Conservation (phyloP, 768 basidiomycete genomes). For the Russula olivacea region DNA sequence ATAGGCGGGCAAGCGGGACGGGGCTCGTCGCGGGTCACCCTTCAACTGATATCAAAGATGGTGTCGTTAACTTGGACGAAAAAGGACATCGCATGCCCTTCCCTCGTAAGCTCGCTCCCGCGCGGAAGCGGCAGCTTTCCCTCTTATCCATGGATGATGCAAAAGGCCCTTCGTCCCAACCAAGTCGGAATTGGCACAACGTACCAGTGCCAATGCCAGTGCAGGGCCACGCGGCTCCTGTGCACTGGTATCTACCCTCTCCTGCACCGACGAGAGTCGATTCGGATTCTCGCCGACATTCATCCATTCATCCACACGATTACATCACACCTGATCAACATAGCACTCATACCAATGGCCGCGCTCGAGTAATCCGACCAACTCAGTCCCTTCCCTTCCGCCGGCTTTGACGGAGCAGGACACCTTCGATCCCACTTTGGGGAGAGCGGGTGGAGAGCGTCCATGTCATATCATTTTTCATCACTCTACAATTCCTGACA, state of each 20-base stretch:
- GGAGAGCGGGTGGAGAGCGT: neutral
- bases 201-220: neutral
- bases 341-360: neutral
- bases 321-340: neutral
- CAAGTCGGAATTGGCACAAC: neutral
- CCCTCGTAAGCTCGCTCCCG: constrained; percentile 54
- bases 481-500: neutral
- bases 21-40: constrained; percentile 60
- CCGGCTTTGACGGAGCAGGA: neutral
- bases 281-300: neutral
- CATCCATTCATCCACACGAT: neutral
- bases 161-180: constrained; percentile 16
- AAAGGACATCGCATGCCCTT: constrained; percentile 57
- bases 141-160: constrained; percentile 52
- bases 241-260: neutral
- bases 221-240: neutral
- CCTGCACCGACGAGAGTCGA: neutral
- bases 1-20: constrained; percentile 53
- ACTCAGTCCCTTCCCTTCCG: neutral
- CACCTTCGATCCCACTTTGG: neutral
- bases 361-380: neutral
- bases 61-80: constrained; percentile 57
- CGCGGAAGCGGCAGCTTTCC: constrained; percentile 63
- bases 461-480: neutral
- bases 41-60: constrained; percentile 42